These are phyloP conservation scores for Candida suzukii DNA, from an alignment of 805 yeast genomes.

Conservation along the genomic window DNA sequence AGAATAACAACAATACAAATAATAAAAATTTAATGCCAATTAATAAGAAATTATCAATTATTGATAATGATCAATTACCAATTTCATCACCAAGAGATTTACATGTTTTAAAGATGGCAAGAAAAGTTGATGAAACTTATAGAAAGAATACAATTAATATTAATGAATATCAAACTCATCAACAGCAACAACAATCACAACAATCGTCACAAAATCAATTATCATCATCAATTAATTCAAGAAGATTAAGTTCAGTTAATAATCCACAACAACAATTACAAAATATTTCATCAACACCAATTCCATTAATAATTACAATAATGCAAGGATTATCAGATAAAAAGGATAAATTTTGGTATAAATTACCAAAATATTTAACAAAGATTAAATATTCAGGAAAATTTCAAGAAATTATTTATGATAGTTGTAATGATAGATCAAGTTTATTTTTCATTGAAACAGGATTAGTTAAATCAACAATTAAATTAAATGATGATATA, in stretches of 20 bases:
- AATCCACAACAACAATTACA: constrained; percentile 18
- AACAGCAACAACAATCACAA: background rate
- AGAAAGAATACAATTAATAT: constrained; percentile 9
- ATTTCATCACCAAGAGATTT: constrained; percentile 47
- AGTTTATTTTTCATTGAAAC: constrained; percentile 46
- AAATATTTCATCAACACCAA: constrained; percentile 32
- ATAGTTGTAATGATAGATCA: constrained; percentile 38
- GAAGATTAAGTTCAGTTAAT: background rate
- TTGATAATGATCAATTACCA: constrained; percentile 2
- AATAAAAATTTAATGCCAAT: constrained; percentile 3
- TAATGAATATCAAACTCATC: constrained; percentile 3
- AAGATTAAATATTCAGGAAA: constrained; percentile 14
- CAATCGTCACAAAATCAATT: constrained; percentile 6
- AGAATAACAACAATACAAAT: no score
- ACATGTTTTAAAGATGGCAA: constrained; percentile 47
- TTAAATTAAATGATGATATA: constrained; percentile 29
- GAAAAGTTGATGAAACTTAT: constrained; percentile 36
- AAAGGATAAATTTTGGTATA: constrained; percentile 55
- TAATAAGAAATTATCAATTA: background rate
- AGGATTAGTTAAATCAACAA: constrained; percentile 46
- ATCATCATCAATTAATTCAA: no score
- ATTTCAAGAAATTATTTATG: constrained; percentile 36
- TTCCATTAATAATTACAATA: constrained; percentile 57
- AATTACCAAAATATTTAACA: constrained; percentile 49
- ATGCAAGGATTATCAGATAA: constrained; percentile 51